Percentiles rank a stretch among this genome's conserved stretches.
These are phyloP conservation scores for Thielaviopsis musarum DNA, from an alignment of 2,329 filamentous ascomycete genomes.

Conservation along the genomic window DNA sequence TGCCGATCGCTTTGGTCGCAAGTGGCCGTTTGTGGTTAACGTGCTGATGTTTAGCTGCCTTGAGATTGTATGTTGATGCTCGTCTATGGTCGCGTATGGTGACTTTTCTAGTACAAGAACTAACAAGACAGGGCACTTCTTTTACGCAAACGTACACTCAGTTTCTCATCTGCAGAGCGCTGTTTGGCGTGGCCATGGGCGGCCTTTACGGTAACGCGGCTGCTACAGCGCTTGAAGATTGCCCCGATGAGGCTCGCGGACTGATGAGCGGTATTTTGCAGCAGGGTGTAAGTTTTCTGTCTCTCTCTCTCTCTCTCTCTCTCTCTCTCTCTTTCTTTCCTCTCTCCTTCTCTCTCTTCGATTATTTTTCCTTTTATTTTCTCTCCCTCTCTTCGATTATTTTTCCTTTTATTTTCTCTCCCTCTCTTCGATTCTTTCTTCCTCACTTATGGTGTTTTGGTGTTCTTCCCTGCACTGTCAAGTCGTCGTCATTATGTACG, in stretches of 20 bases:
- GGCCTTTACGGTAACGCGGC: slow-evolving; percentile 65
- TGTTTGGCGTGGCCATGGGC: slow-evolving; percentile 72
- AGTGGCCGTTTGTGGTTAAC: slow-evolving; percentile 71
- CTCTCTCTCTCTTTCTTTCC: neutral
- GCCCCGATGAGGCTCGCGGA: slow-evolving; percentile 49
- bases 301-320: neutral
- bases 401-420: neutral
- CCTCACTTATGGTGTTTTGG: too few relatives aligned
- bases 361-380: neutral
- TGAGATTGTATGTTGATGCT: slow-evolving; percentile 32
- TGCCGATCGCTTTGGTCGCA: slow-evolving; percentile 63
- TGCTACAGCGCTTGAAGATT: slow-evolving; percentile 62
- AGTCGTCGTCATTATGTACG: too few relatives aligned
- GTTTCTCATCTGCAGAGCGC: slow-evolving; percentile 53
- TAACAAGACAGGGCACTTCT: slow-evolving; percentile 38
- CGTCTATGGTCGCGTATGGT: neutral
- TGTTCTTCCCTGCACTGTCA: too few relatives aligned
- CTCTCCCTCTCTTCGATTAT: neutral
- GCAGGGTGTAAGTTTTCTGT: slow-evolving; percentile 35
- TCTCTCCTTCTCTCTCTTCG: too few relatives aligned
- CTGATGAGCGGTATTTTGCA: slow-evolving; percentile 62
- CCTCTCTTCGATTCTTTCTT: neutral
- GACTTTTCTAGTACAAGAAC: too few relatives aligned
- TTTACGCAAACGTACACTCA: slow-evolving; percentile 55
- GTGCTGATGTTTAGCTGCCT: slow-evolving; percentile 53